phyloP scores from a whole-genome alignment of 2,329 filamentous ascomycete species.

The Harringtonia aguacate region DNA sequence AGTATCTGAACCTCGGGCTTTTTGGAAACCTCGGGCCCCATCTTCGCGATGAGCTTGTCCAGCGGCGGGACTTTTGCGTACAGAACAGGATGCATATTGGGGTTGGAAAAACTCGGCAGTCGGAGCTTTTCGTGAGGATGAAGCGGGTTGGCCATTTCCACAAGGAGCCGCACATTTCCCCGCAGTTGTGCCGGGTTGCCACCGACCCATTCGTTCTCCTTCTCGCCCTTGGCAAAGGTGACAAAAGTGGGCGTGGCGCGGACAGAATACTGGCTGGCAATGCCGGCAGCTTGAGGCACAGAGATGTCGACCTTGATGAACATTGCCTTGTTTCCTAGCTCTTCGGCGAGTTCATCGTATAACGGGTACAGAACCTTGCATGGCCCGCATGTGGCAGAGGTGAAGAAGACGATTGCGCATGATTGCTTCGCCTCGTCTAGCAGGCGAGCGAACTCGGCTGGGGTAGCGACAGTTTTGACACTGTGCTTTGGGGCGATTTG shows the following conservation, averaged over 20 bases:
- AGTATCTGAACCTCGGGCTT: constrained; percentile 52
- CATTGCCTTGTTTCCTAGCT: constrained; percentile 54
- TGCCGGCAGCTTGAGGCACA: constrained; percentile 40
- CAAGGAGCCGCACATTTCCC: constrained; percentile 60
- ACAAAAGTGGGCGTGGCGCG: constrained; percentile 80
- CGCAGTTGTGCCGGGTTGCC: constrained; percentile 59
- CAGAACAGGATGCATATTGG: constrained; percentile 53
- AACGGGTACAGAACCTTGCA: constrained; percentile 76
- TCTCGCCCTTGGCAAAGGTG: constrained; percentile 65
- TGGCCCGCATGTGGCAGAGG: constrained; percentile 73
- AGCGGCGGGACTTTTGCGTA: constrained; percentile 75
- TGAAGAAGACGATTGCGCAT: constrained; percentile 84
- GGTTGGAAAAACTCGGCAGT: constrained; percentile 58
- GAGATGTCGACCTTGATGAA: constrained; percentile 80
- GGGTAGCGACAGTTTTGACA: neutral
- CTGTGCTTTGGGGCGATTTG: neutral
- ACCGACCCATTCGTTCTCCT: constrained; percentile 73
- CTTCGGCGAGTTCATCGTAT: constrained; percentile 69
- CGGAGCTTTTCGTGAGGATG: constrained; percentile 66
- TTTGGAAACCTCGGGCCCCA: constrained; percentile 41
- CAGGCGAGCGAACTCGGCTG: constrained; percentile 45
- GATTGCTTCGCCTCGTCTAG: constrained; percentile 50
- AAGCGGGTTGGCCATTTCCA: constrained; percentile 62
- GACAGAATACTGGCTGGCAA: constrained; percentile 55
- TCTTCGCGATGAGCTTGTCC: constrained; percentile 69